Evolutionary conservation across 2,329 filamentous ascomycete genomes (phyloP), one percentile per base, ranked within the genome.

Genomic region (Graphium sp.): DNA sequence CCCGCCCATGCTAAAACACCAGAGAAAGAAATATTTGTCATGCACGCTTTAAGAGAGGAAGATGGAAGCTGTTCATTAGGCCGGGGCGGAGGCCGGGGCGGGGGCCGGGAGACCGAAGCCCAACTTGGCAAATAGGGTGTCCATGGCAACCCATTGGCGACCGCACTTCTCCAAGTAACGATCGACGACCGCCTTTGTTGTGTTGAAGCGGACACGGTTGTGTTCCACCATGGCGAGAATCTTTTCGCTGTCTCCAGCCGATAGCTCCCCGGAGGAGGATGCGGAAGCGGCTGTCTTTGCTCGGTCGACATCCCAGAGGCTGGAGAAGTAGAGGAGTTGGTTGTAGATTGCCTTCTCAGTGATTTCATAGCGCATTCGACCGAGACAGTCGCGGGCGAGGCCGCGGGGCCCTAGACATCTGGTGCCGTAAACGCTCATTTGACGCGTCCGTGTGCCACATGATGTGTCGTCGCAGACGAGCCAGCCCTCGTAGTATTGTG

Each of bases 101-200:
- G n/a, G n/a, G n/a, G n/a, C n/a, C n/a, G n/a, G n/a, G n/a, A n/a
- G n/a, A n/a, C n/a, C n/a, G n/a, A n/a, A n/a, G 7, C 71, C 70
- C 22, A 76, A 42, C 49, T 73, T 74, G 15, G 68, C 66, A 60
- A 93, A 94, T 37, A 94, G 53, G 38, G 62, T 74, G 51, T 89
- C 83, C 85, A 93, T 94, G 39, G 82, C 78, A 29, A 94, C 85
- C 82, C 83, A 93, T 51, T 84, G 79, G 41, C 82, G 62, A 16
- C 85, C 85, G 50, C 84, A 92, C 56, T 87, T 89, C 44, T 83
- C 82, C 41, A 93, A 53, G 53, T 92, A 91, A 44, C 59, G 71
- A 38, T 87, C 82, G 5, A 93, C 81, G 10, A 84, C 72, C 6
- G 64, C 63, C 58, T 74, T 80, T 39, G 87, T 57, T 0, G 79